Evolutionary conservation across 2,329 filamentous ascomycete genomes (phyloP), one percentile per base, ranked within the genome.

Genomic region (Rhexocercosporidium sp.): DNA sequence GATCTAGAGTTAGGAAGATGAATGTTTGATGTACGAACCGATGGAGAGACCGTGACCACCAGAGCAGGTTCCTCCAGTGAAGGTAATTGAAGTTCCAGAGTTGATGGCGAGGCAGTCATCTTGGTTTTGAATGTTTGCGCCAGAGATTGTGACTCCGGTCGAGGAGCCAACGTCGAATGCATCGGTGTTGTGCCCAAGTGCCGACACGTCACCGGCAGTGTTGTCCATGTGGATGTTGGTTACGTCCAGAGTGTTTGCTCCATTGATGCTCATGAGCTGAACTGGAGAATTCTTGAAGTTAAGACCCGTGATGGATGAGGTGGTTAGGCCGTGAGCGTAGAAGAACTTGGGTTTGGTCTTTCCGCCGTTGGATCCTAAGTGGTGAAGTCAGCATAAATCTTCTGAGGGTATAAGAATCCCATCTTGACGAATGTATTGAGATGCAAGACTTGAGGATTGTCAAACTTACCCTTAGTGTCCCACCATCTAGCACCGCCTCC

Each of bases 311-410:
- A 88, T 86, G 34, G 74, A 77, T 4, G 85, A 87, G 9, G 77
- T 78, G 41, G 77, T 85, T 64, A 90, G 73, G 65, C 78, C 79
- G 74, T 89, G 83, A 6, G 82, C 81, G 63, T 80, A 81, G 81
- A 89, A 88, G 79, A 90, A 87, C 80, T 89, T 86, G 70, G 88
- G 88, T 83, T 91, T 90, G 27, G 77, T 85, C 78, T 83, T 71
- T 46, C 88, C 88, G 31, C 87, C 86, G 74, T 87, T 88, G 73
- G 77, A 76, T 41, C 88, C 88, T 77, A 46, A 7, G 27, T 25
- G 9, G 31, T 44, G 12, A 8, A 16, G 8, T 62, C 85, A 71
- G 9, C 59, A 61, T 12, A 64, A 20, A 20, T n/a, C 16, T 9
- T n/a, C 11, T 14, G 12, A 44, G 3, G n/a, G 34, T 37, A 37